Conservation (phyloP, 345 rosid genomes). For the Carallia pectinifolia region DNA sequence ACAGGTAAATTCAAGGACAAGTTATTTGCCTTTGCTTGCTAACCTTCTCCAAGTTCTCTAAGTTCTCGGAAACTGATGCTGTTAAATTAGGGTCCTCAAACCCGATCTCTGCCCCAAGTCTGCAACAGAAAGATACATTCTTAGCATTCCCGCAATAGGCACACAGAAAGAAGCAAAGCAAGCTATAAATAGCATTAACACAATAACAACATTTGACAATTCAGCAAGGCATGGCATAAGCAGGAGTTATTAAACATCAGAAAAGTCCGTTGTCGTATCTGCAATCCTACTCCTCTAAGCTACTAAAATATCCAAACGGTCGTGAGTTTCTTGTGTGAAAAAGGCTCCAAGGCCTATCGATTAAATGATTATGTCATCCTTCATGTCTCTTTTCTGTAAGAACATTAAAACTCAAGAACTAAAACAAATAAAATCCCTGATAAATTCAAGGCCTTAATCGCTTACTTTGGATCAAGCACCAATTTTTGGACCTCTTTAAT, state of each 20-base stretch:
- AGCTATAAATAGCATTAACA: background rate
- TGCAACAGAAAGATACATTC: slow-evolving; percentile 25
- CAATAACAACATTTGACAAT: background rate
- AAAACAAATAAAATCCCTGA: background rate
- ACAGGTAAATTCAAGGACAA: slow-evolving; percentile 50
- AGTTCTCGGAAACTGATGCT: slow-evolving; percentile 64
- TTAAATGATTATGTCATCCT: background rate
- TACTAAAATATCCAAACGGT: too few species aligned
- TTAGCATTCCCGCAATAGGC: background rate
- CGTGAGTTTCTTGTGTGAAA: background rate
- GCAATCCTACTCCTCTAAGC: background rate
- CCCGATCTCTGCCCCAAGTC: slow-evolving; percentile 73
- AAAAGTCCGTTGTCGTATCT: background rate
- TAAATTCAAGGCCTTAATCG: slow-evolving; percentile 3
- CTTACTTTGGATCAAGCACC: slow-evolving; percentile 93
- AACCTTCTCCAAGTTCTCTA: slow-evolving; percentile 78
- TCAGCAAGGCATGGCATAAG: background rate
- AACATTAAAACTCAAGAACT: background rate
- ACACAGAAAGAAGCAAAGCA: background rate
- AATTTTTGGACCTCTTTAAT: slow-evolving; percentile 94
- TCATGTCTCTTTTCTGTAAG: background rate
- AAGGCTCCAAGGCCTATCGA: background rate
- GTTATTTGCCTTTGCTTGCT: slow-evolving; percentile 54
- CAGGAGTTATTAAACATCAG: background rate
- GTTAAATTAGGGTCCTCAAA: slow-evolving; percentile 88